A percentile compares a stretch with the other conserved stretches of the same genome.
These are phyloP conservation scores for Candida qinlingensis DNA, from an alignment of 805 yeast genomes.

Conservation along the genomic window DNA sequence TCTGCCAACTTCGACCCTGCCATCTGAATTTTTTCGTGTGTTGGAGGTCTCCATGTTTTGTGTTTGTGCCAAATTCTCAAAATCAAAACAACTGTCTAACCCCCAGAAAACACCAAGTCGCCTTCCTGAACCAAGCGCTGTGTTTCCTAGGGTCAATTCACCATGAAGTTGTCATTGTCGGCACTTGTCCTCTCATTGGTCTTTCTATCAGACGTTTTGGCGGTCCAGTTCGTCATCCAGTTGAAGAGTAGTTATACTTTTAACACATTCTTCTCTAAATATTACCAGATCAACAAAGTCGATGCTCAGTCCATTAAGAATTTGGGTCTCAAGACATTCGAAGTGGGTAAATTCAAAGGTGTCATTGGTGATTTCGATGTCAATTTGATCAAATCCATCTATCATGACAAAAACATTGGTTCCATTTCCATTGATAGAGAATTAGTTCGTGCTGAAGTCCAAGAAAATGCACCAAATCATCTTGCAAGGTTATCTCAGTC, in stretches of 20 bases:
- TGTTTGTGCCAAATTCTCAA: not conserved
- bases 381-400: slow-evolving; percentile 26
- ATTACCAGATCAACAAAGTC: slow-evolving; percentile 8
- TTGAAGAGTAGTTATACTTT: slow-evolving; percentile 19
- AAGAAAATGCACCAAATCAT: slow-evolving; percentile 39
- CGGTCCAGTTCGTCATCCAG: slow-evolving; percentile 25
- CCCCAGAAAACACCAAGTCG: no score
- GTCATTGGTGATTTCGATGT: slow-evolving; percentile 32
- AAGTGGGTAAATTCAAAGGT: slow-evolving; percentile 30
- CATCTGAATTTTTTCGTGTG: not conserved
- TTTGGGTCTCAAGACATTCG: slow-evolving; percentile 18
- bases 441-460: slow-evolving; percentile 32
- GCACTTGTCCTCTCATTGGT: not conserved
- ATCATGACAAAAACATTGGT: slow-evolving; percentile 30
- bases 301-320: slow-evolving; percentile 11
- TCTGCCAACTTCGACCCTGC: not conserved
- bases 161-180: not conserved
- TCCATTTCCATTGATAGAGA: slow-evolving; percentile 33
- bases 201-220: slow-evolving; percentile 1
- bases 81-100: no score
- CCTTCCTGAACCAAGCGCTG: no score
- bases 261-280: slow-evolving; percentile 14
- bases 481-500: slow-evolving; percentile 36
- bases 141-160: no score
- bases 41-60: not conserved